These are phyloP conservation scores for Trichosanthes truncata DNA, from an alignment of 306 rosid genomes.

Conservation along the genomic window DNA sequence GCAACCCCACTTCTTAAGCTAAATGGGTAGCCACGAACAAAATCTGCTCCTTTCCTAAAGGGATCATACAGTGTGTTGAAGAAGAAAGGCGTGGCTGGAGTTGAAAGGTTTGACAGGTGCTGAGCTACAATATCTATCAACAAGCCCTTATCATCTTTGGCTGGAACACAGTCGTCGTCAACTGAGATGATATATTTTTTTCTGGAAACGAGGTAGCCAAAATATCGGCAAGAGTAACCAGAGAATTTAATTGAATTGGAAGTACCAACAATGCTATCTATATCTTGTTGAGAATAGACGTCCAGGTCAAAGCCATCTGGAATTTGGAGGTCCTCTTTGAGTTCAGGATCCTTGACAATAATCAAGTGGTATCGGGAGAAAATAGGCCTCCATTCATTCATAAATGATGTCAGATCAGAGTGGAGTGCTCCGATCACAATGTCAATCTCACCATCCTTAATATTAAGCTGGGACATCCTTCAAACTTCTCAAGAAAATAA, in stretches of 20 bases:
- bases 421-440: constrained; percentile 77
- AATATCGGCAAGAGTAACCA: constrained; percentile 92
- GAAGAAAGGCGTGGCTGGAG: constrained; percentile 99
- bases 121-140: constrained; percentile 60
- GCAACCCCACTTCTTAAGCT: constrained; percentile 81
- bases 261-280: constrained; percentile 58
- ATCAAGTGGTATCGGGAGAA: constrained; percentile 75
- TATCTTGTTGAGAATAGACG: constrained; percentile 54
- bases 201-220: constrained; percentile 72
- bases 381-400: constrained; percentile 76
- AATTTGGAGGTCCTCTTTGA: constrained; percentile 58
- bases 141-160: constrained; percentile 48
- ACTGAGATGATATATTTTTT: constrained; percentile 75
- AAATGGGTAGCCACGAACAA: constrained; percentile 98
- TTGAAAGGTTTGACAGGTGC: constrained; percentile 65
- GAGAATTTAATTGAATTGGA: constrained; percentile 55
- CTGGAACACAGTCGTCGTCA: constrained; percentile 90
- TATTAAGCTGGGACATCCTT: constrained; percentile 64
- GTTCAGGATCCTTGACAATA: constrained; percentile 78
- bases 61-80: constrained; percentile 97
- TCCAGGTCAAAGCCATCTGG: constrained; percentile 65
- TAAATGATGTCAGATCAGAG: constrained; percentile 52
- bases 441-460: constrained; percentile 59
- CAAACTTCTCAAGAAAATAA: constrained; percentile 12
- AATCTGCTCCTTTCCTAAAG: constrained; percentile 78